A percentile compares a stretch with the other conserved stretches of the same genome.
phyloP scores from a whole-genome alignment of 768 basidiomycete species.

The Tephrocybe sp. region DNA sequence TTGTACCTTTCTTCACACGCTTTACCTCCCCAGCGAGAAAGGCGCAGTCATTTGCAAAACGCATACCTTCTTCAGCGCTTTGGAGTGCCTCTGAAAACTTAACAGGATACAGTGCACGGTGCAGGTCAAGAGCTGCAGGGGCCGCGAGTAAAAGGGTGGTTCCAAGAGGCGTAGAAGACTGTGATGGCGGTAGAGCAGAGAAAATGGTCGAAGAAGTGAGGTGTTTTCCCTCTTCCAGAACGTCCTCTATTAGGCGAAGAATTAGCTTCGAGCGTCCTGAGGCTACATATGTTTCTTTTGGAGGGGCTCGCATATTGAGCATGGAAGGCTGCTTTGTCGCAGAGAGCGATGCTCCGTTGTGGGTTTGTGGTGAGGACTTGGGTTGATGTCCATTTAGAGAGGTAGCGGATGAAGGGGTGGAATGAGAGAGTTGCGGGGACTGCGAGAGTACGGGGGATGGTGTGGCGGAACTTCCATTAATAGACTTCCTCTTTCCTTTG shows the following conservation, averaged over 20 bases:
- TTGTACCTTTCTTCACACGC: constrained; percentile 29
- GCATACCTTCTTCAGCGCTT: constrained; percentile 58
- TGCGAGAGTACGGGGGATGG: constrained; percentile 16
- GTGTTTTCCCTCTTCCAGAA: constrained; percentile 66
- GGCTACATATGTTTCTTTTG: constrained; percentile 61
- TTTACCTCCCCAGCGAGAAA: constrained; percentile 61
- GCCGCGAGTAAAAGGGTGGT: constrained; percentile 60
- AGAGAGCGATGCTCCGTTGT: constrained; percentile 14
- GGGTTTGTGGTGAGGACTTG: constrained; percentile 12
- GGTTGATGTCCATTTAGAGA: constrained; percentile 1
- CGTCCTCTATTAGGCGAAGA: constrained; percentile 55
- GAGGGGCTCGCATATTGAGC: constrained; percentile 18
- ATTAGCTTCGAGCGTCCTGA: constrained; percentile 57
- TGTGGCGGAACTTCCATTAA: constrained; percentile 30
- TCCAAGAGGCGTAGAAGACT: constrained; percentile 41
- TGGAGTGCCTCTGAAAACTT: constrained; percentile 48
- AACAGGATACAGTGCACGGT: constrained; percentile 76
- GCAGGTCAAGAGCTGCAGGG: constrained; percentile 71
- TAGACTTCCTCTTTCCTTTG: constrained; percentile 46
- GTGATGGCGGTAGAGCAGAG: constrained; percentile 21
- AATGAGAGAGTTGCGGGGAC: constrained; percentile 15
- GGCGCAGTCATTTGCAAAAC: constrained; percentile 79
- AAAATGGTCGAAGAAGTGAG: constrained; percentile 61
- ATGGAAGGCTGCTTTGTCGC: constrained; percentile 27
- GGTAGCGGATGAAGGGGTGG: not conserved